These are phyloP conservation scores for Cyclostephanos invisitatus DNA, from an alignment of 108 stramenopile genomes.

Conservation along the genomic window DNA sequence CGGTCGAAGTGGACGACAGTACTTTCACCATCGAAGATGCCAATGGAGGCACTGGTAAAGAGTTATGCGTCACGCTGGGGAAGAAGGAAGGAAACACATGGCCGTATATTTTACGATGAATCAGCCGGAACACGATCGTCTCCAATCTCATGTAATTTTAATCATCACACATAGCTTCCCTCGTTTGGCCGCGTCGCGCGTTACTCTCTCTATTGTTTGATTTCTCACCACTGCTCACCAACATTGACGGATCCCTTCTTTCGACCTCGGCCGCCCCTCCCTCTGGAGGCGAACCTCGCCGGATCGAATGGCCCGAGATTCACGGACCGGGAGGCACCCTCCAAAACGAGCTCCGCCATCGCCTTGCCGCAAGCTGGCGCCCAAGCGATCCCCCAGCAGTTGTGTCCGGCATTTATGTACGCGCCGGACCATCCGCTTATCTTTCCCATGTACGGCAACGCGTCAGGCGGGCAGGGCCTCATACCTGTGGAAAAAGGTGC, in stretches of 20 bases:
- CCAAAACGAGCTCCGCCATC: slow-evolving; percentile 88
- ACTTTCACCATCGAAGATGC: slow-evolving; percentile 70
- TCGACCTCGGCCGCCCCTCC: slow-evolving; percentile 68
- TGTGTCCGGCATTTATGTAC: slow-evolving; percentile 94
- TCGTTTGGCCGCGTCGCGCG: no score
- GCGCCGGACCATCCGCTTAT: slow-evolving; percentile 83
- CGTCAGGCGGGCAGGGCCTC: slow-evolving; percentile 89
- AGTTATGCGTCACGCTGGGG: slow-evolving; percentile 62
- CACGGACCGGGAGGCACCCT: slow-evolving; percentile 61
- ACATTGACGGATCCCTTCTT: slow-evolving; percentile 68
- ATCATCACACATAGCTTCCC: no score
- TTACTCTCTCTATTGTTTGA: neutral
- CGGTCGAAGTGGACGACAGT: slow-evolving; percentile 56
- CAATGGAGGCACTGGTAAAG: slow-evolving; percentile 32
- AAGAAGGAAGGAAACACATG: slow-evolving; percentile 48
- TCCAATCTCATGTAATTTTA: neutral
- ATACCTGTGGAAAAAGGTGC: slow-evolving; percentile 38
- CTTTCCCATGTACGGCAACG: slow-evolving; percentile 89
- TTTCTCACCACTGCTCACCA: slow-evolving; percentile 86
- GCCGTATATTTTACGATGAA: slow-evolving; percentile 32
- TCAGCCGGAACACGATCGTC: neutral
- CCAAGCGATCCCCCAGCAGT: slow-evolving; percentile 98
- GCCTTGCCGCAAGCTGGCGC: slow-evolving; percentile 89
- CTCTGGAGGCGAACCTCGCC: slow-evolving; percentile 46
- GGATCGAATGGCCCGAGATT: slow-evolving; percentile 77